phyloP scores from a whole-genome alignment of 2,329 filamentous ascomycete genomes.

The Aspergillus quadricinctus region DNA sequence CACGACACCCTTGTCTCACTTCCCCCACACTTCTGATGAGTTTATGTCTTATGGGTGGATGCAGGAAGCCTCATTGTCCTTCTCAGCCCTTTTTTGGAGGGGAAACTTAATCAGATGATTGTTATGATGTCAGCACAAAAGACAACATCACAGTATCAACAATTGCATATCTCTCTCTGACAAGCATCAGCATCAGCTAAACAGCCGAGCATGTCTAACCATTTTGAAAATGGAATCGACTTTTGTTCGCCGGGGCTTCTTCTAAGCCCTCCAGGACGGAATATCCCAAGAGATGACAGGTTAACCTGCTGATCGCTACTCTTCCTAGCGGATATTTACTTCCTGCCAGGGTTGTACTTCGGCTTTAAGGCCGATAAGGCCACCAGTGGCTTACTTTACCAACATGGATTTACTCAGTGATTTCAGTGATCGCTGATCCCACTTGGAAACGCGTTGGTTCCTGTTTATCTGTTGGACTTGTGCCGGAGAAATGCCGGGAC shows the following conservation, averaged over 20 bases:
- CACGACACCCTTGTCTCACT: background rate
- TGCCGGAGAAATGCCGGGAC: background rate
- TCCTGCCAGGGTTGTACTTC: background rate
- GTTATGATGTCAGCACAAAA: too few relatives aligned
- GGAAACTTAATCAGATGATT: too few relatives aligned
- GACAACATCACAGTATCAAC: too few relatives aligned
- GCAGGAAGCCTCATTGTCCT: too few relatives aligned
- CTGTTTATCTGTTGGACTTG: background rate
- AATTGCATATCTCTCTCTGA: too few relatives aligned
- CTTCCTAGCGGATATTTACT: background rate
- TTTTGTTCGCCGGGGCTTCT: too few relatives aligned
- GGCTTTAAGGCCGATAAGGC: background rate
- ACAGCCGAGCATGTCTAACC: too few relatives aligned
- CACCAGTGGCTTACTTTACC: background rate
- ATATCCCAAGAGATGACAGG: background rate
- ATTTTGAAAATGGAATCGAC: too few relatives aligned
- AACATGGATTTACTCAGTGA: background rate
- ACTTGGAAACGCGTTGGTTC: background rate
- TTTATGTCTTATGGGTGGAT: too few relatives aligned
- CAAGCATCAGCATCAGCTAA: too few relatives aligned
- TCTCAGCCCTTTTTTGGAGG: too few relatives aligned
- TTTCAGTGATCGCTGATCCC: background rate
- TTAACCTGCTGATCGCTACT: background rate
- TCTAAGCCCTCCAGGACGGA: too few relatives aligned
- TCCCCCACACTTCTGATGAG: background rate